Evolutionary conservation across 441 rosid genomes (phyloP), one percentile per base, ranked within the genome.

Genomic region (Flueggea neowawraea): DNA sequence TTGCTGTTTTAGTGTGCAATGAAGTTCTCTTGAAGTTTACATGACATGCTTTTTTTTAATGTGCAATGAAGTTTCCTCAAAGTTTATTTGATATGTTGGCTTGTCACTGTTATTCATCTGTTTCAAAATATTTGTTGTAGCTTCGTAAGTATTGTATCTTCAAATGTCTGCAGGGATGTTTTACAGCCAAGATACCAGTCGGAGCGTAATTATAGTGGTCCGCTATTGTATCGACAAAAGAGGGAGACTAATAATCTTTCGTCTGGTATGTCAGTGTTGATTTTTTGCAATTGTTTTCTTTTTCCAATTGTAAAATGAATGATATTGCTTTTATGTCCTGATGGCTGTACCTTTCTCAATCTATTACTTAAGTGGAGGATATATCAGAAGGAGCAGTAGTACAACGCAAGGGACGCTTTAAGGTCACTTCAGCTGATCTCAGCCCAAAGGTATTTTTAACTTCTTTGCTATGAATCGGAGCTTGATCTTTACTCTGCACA

Each of bases 341-440:
- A 31, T n/a, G n/a, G 22, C 17, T 16, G 6, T 14, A 3, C 28
- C 12, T 16, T 10, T 53, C 31, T 17, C 4, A 28, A 51, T 59
- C 39, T 61, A 60, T 60, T 31, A 61, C 31, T 73, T 67, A 78
- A 84, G 89, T 58, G 47, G 98, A 95, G 62, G 96, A 88, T 77
- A 41, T 78, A 31, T 71, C 95, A 60, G 96, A 91, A 64, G 91
- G 91, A 60, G 85, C 93, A 50, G 81, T 89, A 65, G 88, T 89
- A 69, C 91, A 84, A 71, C 75, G 82, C 55, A 92, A 79, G 79
- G 98, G 98, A 62, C 93, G 97, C 51, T 91, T 95, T 82, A 85
- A 95, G 80, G 88, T 91, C 65, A 95, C 96, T 61, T 85, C 91
- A 70, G 87, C 85, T 58, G 98, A 95, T 56, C 80, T 79, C 61